Percentiles rank a stretch among this genome's conserved stretches.
These are phyloP conservation scores for Thymus quinquecostatus DNA, from an alignment of 257 asterid species.

Conservation along the genomic window DNA sequence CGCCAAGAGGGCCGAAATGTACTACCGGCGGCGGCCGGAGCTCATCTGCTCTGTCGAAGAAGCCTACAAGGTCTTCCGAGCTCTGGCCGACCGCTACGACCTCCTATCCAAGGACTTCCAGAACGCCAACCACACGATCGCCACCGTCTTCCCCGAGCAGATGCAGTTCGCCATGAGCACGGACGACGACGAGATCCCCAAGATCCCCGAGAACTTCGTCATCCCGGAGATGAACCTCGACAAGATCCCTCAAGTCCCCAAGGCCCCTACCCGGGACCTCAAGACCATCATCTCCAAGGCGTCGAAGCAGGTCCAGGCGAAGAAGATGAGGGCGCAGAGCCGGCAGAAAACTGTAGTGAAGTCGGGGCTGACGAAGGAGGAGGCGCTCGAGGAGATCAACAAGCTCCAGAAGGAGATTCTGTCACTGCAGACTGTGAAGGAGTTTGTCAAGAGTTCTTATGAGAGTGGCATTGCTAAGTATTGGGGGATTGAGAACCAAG, in stretches of 20 bases:
- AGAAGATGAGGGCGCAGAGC: constrained; percentile 20
- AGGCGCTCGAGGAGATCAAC: constrained; percentile 49
- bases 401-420: constrained; percentile 54
- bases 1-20: constrained; percentile 92
- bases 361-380: constrained; percentile 47
- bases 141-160: constrained; percentile 79
- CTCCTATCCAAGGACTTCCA: constrained; percentile 82
- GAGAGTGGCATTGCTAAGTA: constrained; percentile 51
- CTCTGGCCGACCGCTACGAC: constrained; percentile 89
- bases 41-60: constrained; percentile 75
- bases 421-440: constrained; percentile 50
- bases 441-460: constrained; percentile 53
- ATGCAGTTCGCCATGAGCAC: constrained; percentile 52
- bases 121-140: constrained; percentile 80
- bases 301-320: constrained; percentile 46
- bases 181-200: constrained; percentile 58
- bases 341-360: constrained; percentile 17
- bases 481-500: constrained; percentile 54
- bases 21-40: constrained; percentile 89
- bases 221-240: constrained; percentile 33
- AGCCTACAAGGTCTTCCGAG: constrained; percentile 63
- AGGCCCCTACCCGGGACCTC: constrained; percentile 58
- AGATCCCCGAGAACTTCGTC: constrained; percentile 21
- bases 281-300: constrained; percentile 56
- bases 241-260: constrained; percentile 61